phyloP scores from a whole-genome alignment of 805 yeast genomes.

The Cyberlindnera mississippiensis region DNA sequence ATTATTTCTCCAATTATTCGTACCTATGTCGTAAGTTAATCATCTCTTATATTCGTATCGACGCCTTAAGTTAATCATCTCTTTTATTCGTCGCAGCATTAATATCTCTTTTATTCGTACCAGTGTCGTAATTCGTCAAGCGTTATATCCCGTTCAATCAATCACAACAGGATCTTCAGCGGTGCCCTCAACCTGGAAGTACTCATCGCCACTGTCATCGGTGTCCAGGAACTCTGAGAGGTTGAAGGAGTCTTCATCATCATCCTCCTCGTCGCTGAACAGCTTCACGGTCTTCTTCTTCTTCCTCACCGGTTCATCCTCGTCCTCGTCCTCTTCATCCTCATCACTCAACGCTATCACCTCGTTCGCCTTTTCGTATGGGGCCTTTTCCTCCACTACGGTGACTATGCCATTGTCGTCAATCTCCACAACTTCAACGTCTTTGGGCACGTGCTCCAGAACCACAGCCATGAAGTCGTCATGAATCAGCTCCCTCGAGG shows the following conservation, averaged over 20 bases:
- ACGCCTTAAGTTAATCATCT: too few relatives aligned
- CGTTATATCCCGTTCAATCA: too few relatives aligned
- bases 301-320: background rate
- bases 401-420: constrained; percentile 15
- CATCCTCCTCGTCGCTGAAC: constrained; percentile 11
- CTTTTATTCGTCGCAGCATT: too few relatives aligned
- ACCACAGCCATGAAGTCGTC: constrained; percentile 21
- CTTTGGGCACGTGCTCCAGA: constrained; percentile 2
- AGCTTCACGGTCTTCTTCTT: constrained; percentile 8
- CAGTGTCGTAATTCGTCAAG: too few relatives aligned
- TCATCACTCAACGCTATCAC: constrained; percentile 10
- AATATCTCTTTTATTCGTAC: too few relatives aligned
- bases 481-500: constrained; percentile 13
- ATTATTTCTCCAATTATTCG: too few relatives aligned
- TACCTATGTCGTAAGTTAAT: too few relatives aligned
- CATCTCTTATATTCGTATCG: too few relatives aligned
- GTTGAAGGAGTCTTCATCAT: constrained; percentile 9
- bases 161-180: constrained; percentile 21
- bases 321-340: background rate
- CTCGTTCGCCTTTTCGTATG: constrained; percentile 1
- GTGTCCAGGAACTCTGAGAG: constrained; percentile 9
- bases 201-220: constrained; percentile 7
- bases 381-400: constrained; percentile 4
- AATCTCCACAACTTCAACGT: constrained; percentile 11
- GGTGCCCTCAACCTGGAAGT: constrained; percentile 9